Base-by-base conservation (phyloP, 73 alveolate species). In the Effrenium voratum region DNA sequence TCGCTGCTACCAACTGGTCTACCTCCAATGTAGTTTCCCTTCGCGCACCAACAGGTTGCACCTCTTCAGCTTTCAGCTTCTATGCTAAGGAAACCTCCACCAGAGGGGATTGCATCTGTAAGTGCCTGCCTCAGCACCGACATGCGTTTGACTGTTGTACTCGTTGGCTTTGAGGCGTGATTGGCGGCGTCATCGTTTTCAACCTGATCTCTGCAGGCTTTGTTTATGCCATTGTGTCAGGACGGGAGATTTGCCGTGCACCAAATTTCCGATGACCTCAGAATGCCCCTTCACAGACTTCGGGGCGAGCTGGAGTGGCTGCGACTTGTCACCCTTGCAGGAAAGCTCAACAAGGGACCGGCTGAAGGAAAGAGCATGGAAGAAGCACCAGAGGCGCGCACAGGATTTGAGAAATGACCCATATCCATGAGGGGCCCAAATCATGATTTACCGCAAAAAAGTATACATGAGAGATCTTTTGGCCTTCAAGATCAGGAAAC, bases 171-270 rank as follows among this genome's bases (percentile, higher is more conserved):
- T 36, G 12, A 90, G 97, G 97, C 47, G 46, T 70, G 30, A 87
- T 90, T 45, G 97, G 97, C 34, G 97, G 86, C 32, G 26, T 90
- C 26, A 90, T 90, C 30, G 52, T 79, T 34, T 90, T 90, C 49
- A 90, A 90, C 87, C 55, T 90, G 57, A 80, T 90, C 19, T 68
- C 97, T 6, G 97, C 97, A 26, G 49, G 85, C 76, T 45, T 70
- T 13, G 97, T 90, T 45, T 90, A 90, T 41, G 87, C 87, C 3
- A 87, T 90, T 28, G 97, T 70, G 28, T 46, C 97, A 90, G 97
- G 97, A 72, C 50, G n/a, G n/a, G n/a, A n/a, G n/a, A n/a, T n/a
- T n/a, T n/a, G n/a, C n/a, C n/a, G n/a, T n/a, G n/a, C n/a, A n/a
- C n/a, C n/a, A n/a, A n/a, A n/a, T n/a, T n/a, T n/a, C n/a, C n/a